Evolutionary conservation across 139 green algal genomes (phyloP), one percentile per base, ranked within the genome.

Genomic region (Chlamydomonas applanata): DNA sequence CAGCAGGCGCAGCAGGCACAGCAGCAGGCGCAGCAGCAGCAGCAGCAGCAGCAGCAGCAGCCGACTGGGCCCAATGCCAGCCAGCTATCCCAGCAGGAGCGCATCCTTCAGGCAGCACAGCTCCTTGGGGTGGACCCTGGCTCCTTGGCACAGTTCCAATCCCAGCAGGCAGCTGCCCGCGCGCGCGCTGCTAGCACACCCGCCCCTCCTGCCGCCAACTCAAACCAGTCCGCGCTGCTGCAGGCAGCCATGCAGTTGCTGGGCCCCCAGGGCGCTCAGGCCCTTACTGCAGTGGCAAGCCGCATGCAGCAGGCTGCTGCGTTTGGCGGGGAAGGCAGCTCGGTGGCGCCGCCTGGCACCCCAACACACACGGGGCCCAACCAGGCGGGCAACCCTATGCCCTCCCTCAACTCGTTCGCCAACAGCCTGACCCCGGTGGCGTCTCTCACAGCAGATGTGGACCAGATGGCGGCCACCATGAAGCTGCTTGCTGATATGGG

Each of bases 381-480:
- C 68, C 59, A 35, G 7, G 16, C 64, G 45, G 4, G 27, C 24
- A 74, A 3, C 45, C 68, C 68, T 4, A 30, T 72, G 36, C 16
- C 32, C 66, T 72, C 66, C n/a, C 32, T 72, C 25, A 34, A 7
- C 56, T 63, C 56, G 9, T 20, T 36, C 30, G 4, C 53, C 20
- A 17, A 56, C 14, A 32, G 22, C 24, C 20, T 62, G 11, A 62
- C 25, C 17, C 20, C 59, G 2, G n/a, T 66, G 25, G 20, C 59
- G 3, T 66, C 59, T 4, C 59, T 66, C 3, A 35, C 20, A 11
- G 45, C 29, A 3, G 32, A 68, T 11, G 52, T 29, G n/a, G 52
- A 66, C 35, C 52, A 75, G n/a, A 67, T 75, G 69, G 69, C 69
- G 34, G 32, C 52, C 22, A 67, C 69, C 40, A 49, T 49, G 40